Percentiles rank a stretch among this genome's conserved stretches.
These are phyloP conservation scores for Coemansia asiatica DNA, from an alignment of 192 early-diverging fungal genomes.

Conservation along the genomic window DNA sequence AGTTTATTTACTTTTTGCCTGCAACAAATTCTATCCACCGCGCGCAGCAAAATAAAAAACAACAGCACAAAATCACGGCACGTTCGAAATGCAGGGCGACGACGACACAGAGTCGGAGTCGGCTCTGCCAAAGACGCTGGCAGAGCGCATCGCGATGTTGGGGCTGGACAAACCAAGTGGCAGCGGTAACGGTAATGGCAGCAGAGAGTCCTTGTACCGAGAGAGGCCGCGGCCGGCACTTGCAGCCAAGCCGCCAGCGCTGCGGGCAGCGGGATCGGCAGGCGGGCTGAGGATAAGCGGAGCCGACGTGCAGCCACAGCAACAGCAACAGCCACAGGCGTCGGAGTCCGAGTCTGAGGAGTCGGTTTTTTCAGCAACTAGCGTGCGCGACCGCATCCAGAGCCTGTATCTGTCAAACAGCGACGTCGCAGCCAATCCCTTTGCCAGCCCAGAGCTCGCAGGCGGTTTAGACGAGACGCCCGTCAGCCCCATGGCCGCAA, in stretches of 20 bases:
- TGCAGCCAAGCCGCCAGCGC: slow-evolving; percentile 1
- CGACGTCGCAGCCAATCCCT: slow-evolving; percentile 27
- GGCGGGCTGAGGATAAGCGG: neutral
- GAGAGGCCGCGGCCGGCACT: neutral
- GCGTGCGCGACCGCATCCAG: slow-evolving; percentile 39
- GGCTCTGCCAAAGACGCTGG: slow-evolving; percentile 47
- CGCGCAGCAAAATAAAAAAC: too few relatives aligned
- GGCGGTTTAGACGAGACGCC: neutral
- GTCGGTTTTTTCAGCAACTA: slow-evolving; percentile 5
- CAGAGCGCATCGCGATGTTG: slow-evolving; percentile 50
- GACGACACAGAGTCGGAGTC: slow-evolving; percentile 25
- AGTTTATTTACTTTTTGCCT: too few relatives aligned
- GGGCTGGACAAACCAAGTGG: slow-evolving; percentile 28
- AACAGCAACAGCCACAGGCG: too few relatives aligned
- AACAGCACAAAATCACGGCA: neutral
- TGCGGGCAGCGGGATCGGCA: neutral
- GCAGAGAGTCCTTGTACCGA: neutral
- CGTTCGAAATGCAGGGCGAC: slow-evolving; percentile 28
- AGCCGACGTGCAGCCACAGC: neutral
- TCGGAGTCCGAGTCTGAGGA: slow-evolving; percentile 5
- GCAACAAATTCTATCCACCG: too few relatives aligned
- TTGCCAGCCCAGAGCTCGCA: slow-evolving; percentile 49
- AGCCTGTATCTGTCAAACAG: slow-evolving; percentile 15
- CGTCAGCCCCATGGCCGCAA: slow-evolving; percentile 11
- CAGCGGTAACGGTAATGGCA: neutral